Evolutionary conservation across 1,284 basidiomycete species (phyloP).

Genomic region (Moesziomyces sp.): DNA sequence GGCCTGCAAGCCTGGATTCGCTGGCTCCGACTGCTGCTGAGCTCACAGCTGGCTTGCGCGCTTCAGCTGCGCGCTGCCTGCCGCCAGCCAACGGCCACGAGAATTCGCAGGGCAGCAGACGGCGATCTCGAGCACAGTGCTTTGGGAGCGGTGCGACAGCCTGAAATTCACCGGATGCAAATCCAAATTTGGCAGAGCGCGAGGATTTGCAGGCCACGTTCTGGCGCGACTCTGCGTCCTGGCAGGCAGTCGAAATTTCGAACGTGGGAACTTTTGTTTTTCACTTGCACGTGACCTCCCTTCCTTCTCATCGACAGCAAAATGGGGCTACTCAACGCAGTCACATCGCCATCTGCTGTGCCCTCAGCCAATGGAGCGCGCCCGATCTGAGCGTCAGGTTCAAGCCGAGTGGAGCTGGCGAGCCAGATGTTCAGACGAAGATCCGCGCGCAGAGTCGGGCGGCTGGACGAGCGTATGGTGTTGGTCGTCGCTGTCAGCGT

Average conservation of each 20-base stretch:
- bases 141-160: background rate
- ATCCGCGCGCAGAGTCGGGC: background rate
- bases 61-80: background rate
- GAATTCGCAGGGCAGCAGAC: conserved; percentile 3
- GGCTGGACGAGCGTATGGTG: conserved; percentile 3
- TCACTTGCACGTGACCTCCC: background rate
- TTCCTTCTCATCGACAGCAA: background rate
- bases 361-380: background rate
- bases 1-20: background rate
- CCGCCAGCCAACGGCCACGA: no score
- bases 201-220: background rate
- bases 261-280: conserved; percentile 19
- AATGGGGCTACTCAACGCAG: background rate
- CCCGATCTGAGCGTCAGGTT: background rate
- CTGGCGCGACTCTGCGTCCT: background rate
- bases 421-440: background rate
- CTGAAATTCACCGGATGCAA: background rate
- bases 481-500: conserved; percentile 8
- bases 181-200: background rate
- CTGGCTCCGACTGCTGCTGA: no score
- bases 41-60: background rate
- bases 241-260: background rate
- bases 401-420: background rate
- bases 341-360: background rate
- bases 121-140: background rate